phyloP scores from a whole-genome alignment of 352 stramenopile genomes.

The Globisporangium okanoganense region DNA sequence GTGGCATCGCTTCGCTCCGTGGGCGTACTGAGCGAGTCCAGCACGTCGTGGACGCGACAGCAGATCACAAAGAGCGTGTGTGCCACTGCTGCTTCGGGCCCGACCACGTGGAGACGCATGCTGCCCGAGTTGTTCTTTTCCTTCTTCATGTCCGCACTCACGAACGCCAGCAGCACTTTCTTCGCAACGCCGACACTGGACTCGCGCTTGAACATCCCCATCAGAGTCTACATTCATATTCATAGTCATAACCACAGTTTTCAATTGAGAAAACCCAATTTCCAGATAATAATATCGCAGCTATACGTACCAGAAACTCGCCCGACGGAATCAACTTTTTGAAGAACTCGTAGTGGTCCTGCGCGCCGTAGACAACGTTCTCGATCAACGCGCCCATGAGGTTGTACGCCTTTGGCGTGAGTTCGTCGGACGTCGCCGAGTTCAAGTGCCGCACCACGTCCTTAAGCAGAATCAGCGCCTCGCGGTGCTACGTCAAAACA shows the following conservation, averaged over 20 bases:
- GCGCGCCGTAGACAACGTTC: conserved; percentile 72
- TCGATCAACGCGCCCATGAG: conserved; percentile 69
- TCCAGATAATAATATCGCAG: not conserved
- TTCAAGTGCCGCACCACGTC: conserved; percentile 85
- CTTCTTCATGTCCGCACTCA: conserved; percentile 21
- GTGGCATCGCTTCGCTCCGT: conserved; percentile 54
- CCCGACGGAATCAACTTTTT: conserved; percentile 66
- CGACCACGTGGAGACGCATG: conserved; percentile 61
- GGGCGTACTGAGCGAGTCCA: conserved; percentile 73
- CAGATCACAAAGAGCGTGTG: conserved; percentile 86
- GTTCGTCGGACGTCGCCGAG: conserved; percentile 42
- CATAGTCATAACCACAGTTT: not conserved
- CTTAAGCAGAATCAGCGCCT: conserved; percentile 82
- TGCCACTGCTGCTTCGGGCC: conserved; percentile 69
- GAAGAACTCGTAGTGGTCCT: conserved; percentile 68
- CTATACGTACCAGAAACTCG: conserved; percentile 54
- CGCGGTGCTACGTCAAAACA: conserved; percentile 35
- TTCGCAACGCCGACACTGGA: conserved; percentile 80
- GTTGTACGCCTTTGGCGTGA: conserved; percentile 66
- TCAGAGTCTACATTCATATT: conserved; percentile 34
- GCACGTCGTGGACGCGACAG: conserved; percentile 76
- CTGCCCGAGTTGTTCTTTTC: conserved; percentile 22
- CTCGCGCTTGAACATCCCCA: conserved; percentile 85
- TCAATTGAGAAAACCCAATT: not conserved
- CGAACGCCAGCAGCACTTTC: conserved; percentile 79